Evolutionary conservation across 73 alveolate species (phyloP).

Genomic region (Paramecium caudatum): DNA sequence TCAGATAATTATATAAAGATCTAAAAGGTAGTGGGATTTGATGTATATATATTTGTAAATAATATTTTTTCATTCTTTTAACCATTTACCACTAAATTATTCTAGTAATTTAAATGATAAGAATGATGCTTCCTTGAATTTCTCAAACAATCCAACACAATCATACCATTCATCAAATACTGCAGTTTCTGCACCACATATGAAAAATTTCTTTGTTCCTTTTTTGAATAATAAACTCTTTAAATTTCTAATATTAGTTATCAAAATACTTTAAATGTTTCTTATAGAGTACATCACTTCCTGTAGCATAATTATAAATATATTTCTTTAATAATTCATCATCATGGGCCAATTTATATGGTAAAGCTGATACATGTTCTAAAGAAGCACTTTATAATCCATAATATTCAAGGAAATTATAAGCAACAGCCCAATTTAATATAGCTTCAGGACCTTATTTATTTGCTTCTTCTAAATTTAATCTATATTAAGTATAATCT

Average conservation of each 20-base stretch:
- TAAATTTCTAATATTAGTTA: neutral
- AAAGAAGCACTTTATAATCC: conserved; percentile 40
- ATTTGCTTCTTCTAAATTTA: conserved; percentile 82
- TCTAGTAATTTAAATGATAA: conserved; percentile 22
- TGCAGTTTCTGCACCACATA: conserved; percentile 46
- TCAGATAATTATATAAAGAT: neutral
- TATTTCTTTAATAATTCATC: conserved; percentile 50
- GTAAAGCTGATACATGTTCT: conserved; percentile 3
- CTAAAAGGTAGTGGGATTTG: neutral
- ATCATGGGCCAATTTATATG: conserved; percentile 55
- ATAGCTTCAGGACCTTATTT: neutral
- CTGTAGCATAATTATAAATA: conserved; percentile 63
- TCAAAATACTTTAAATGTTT: neutral
- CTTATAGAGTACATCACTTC: conserved; percentile 42
- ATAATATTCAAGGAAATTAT: conserved; percentile 54
- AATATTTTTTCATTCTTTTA: conserved; percentile 13
- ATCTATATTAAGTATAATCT: conserved; percentile 89
- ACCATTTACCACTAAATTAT: conserved; percentile 40
- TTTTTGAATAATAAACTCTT: neutral
- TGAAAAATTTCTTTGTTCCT: conserved; percentile 21
- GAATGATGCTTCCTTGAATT: conserved; percentile 5
- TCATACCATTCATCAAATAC: conserved; percentile 60
- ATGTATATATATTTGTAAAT: neutral
- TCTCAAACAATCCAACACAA: conserved; percentile 43
- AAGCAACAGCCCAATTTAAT: conserved; percentile 71